Base-by-base conservation (phyloP, 202 grass and related monocot species). In the Schoenoplectus triqueter region DNA sequence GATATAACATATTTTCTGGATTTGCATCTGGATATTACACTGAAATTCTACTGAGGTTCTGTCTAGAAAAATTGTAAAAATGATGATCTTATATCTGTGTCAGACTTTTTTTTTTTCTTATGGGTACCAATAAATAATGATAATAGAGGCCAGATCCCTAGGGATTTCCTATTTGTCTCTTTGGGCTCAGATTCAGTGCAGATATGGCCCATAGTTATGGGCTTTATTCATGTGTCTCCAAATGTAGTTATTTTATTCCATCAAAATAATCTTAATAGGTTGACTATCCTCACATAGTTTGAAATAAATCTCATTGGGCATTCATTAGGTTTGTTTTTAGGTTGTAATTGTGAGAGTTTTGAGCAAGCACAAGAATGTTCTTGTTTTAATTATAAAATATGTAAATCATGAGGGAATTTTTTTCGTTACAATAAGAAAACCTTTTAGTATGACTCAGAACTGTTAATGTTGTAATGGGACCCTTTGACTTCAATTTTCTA, bases 161-260 rank as follows among this genome's bases (percentile, higher is more conserved):
- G 49, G 81, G 64, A 83, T 83, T 70, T 54, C 66, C 66, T 69
- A 70, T 83, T 83, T 83, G 81, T 83, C 81, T 83, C 65, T 83
- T 83, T 83, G 48, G 81, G 64, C 65, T 70, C 81, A 83, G 81
- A 70, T 83, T 57, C 64, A 10, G 8, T 81, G 56, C 62, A 73
- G 14, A 11, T 64, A 66, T 81, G 60, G 78, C 78, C 59, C 60
- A 66, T 66, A 50, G 6, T 83, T 69, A 69, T 83, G 60, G 64
- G 80, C 64, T 68, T 82, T 54, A 78, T 42, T 60, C 2, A 40
- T 41, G 14, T 18, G 45, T 54, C 60, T 67, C 44, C 64, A 56
- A 83, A 59, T 57, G 1, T 20, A 50, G 7, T 69, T 82, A 59
- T 44, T 69, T 40, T 70, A 68, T 39, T 82, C 48, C 61, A 82